Conservation (phyloP, 2,329 filamentous ascomycete genomes). For the Cryphonectria naterciae region DNA sequence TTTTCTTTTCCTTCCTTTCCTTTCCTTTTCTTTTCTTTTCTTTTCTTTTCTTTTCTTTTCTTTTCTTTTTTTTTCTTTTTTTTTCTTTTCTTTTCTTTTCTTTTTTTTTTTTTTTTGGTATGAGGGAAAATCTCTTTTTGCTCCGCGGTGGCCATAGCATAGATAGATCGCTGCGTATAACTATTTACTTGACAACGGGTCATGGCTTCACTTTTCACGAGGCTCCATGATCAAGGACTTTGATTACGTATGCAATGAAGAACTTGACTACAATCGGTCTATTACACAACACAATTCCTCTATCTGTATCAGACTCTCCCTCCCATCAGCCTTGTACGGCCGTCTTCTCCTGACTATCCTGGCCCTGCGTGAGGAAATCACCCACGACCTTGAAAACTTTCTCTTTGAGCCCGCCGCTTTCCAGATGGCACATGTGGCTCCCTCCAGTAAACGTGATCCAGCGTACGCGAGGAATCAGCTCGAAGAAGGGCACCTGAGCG, state of each 20-base stretch:
- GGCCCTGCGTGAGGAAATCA: slow-evolving; percentile 1
- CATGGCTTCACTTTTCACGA: background rate
- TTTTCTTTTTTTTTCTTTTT: no score
- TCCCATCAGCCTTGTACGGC: background rate
- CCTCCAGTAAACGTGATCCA: slow-evolving; percentile 2
- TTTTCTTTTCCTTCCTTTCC: no score
- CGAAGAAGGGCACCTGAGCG: slow-evolving; percentile 11
- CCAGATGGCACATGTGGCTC: slow-evolving; percentile 15
- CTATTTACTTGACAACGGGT: background rate
- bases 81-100: no score
- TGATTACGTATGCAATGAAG: background rate
- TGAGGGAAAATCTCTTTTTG: background rate
- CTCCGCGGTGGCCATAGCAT: background rate
- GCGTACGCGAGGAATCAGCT: background rate
- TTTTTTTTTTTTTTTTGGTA: background rate
- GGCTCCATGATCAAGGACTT: background rate
- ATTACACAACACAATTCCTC: background rate
- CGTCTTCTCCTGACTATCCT: background rate
- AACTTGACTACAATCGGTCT: background rate
- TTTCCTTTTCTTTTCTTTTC: no score
- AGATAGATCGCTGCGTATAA: background rate
- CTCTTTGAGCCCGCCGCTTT: slow-evolving; percentile 5
- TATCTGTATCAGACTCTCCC: background rate
- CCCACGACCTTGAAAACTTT: slow-evolving; percentile 5
- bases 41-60: no score